Base-by-base conservation (phyloP, 805 yeast genomes). In the Cyberlindnera petersonii region DNA sequence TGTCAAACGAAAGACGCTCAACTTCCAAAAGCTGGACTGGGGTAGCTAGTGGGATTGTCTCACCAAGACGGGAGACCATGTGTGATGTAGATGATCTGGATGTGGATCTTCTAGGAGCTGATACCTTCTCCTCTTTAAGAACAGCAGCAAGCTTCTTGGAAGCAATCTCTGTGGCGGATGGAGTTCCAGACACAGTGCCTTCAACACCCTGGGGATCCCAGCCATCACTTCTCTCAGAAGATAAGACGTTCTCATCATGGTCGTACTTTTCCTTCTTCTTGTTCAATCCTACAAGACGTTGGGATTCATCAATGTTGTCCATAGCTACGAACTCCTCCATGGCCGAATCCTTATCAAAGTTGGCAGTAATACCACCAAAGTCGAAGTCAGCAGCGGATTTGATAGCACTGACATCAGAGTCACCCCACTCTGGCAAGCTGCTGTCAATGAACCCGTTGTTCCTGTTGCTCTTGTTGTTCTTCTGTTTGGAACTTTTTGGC, bases 11-110 rank as follows among this genome's bases (percentile, higher is more conserved):
- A 6, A 78, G 56, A 29, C 83, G 68, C 57, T 86, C 91, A 33
- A 87, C 74, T 46, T 86, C 95, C 7, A 82, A 64, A 40, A 87
- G 61, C 59, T 89, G 95, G 4, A 86, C 75, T 1, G 95, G 87
- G 2, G 89, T 75, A 13, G 88, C 82, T 39, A 77, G 63, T 3
- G 86, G 82, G 3, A 81, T 55, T 2, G 60, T 39, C n/a, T 58
- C 62, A 3, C 58, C 46, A 6, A 33, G 2, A 7, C 26, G 38
- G 5, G 41, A 30, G 15, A 40, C 21, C 21, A 40, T 30, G 18
- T 43, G 42, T 20, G 22, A 35, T 20, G 33, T 34, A 18, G 31
- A 36, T 6, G 39, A 31, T 26, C 37, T 42, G 5, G 49, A 45
- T 28, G 44, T 36, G 2, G 49, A 45, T 42, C 46, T 45, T 35